These are phyloP conservation scores for Cupressus sempervirens DNA, from an alignment of 75 land plant species.

Conservation along the genomic window DNA sequence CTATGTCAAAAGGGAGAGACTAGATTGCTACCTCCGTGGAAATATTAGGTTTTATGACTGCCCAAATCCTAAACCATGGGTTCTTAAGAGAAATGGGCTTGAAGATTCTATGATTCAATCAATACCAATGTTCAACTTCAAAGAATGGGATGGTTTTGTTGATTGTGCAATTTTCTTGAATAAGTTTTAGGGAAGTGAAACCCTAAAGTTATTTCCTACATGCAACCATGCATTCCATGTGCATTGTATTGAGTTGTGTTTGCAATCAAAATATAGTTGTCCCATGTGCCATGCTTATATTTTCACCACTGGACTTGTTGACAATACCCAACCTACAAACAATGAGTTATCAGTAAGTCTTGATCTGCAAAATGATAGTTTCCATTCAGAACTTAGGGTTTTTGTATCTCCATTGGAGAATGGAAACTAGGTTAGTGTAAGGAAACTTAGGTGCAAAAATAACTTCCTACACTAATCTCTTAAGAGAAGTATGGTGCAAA, in stretches of 20 bases:
- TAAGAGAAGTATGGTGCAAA: too few species aligned
- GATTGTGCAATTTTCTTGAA: conserved; percentile 22
- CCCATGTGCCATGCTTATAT: conserved; percentile 21
- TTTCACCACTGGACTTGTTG: background rate
- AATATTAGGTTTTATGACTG: too few species aligned
- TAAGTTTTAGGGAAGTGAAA: conserved; percentile 20
- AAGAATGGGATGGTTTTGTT: background rate
- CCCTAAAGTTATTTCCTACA: conserved; percentile 15
- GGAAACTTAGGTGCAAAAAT: too few species aligned
- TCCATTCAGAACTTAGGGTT: background rate
- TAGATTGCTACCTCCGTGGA: background rate
- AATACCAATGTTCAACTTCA: conserved; percentile 11
- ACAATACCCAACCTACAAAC: background rate
- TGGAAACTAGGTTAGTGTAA: background rate
- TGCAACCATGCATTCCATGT: conserved; percentile 31
- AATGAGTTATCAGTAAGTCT: background rate
- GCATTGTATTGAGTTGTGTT: conserved; percentile 24
- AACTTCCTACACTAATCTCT: too few species aligned
- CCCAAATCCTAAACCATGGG: background rate
- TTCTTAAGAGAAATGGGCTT: conserved; percentile 6
- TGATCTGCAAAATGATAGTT: background rate
- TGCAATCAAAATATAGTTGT: conserved; percentile 14
- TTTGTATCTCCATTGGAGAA: too few species aligned
- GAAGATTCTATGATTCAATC: conserved; percentile 18
- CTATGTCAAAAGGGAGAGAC: conserved; percentile 23